A percentile compares a stretch with the other conserved stretches of the same genome.
Conservation (phyloP, 305 asterid species). For the Vinca major region DNA sequence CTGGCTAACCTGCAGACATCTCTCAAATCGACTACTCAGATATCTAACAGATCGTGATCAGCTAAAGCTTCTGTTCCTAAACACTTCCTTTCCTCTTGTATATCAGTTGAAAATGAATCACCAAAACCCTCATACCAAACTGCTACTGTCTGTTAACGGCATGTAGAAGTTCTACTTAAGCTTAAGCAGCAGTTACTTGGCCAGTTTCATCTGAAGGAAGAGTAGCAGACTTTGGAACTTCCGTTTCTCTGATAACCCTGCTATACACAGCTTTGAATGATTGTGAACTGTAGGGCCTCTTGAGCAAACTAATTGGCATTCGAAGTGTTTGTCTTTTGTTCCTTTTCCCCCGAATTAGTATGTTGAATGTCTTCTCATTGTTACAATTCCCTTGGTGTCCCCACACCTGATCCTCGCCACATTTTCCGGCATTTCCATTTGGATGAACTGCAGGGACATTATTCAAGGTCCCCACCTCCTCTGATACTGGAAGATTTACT, state of each 20-base stretch:
- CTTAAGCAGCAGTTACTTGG: constrained; percentile 34
- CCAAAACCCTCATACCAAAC: constrained; percentile 21
- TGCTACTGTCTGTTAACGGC: constrained; percentile 18
- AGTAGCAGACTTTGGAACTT: constrained; percentile 49
- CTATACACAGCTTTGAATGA: constrained; percentile 79
- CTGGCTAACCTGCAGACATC: constrained; percentile 17
- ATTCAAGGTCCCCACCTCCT: constrained; percentile 38
- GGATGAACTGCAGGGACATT: constrained; percentile 37
- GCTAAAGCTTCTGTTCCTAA: constrained; percentile 21
- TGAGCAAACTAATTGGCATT: constrained; percentile 89
- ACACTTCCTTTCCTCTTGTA: constrained; percentile 17
- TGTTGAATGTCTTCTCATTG: constrained; percentile 63
- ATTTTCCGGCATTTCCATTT: constrained; percentile 32
- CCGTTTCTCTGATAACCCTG: constrained; percentile 86
- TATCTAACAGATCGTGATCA: constrained; percentile 14
- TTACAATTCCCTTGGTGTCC: constrained; percentile 39
- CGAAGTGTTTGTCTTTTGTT: constrained; percentile 77
- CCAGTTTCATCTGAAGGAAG: constrained; percentile 42
- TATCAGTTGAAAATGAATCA: constrained; percentile 16
- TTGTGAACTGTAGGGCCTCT: constrained; percentile 76
- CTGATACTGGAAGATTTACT: constrained; percentile 43
- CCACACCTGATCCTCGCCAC: constrained; percentile 28
- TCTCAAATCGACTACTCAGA: neutral
- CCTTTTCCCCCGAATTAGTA: constrained; percentile 82
- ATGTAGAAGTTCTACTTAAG: constrained; percentile 17